A percentile compares a stretch with the other conserved stretches of the same genome.
phyloP scores from a whole-genome alignment of 495 filamentous ascomycete genomes.

The Staphylotrichum tortipilum region DNA sequence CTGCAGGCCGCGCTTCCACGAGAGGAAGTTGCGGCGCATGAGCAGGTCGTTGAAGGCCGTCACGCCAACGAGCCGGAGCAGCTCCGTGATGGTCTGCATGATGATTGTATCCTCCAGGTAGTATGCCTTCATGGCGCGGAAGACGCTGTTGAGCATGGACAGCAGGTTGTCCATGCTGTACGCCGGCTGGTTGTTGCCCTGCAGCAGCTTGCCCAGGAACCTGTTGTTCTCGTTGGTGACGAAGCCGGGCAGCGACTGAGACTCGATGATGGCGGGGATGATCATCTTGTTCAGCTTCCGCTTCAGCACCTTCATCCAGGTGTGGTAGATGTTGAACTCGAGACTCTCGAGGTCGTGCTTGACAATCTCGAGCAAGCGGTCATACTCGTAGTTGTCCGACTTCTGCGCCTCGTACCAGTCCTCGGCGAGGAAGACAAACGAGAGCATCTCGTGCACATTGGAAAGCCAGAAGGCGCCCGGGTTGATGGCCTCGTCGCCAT shows the following conservation, averaged over 20 bases:
- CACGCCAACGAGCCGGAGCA: constrained; percentile 87
- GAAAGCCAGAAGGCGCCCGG: constrained; percentile 98
- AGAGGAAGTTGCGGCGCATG: constrained; percentile 96
- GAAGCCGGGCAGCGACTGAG: constrained; percentile 94
- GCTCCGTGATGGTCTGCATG: constrained; percentile 88
- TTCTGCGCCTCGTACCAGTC: constrained; percentile 99
- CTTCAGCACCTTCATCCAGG: constrained; percentile 99
- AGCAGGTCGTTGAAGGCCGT: constrained; percentile 98
- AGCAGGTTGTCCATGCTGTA: constrained; percentile 99
- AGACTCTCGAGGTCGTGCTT: constrained; percentile 98
- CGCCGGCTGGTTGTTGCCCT: constrained; percentile 75
- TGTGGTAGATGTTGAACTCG: constrained; percentile 99
- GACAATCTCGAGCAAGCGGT: constrained; percentile 93
- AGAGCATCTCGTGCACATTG: constrained; percentile 99
- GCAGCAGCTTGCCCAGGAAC: constrained; percentile 93
- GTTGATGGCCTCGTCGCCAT: constrained; percentile 94
- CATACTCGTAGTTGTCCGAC: constrained; percentile 98
- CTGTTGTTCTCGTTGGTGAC: constrained; percentile 96
- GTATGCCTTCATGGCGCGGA: constrained; percentile 96
- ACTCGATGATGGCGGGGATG: constrained; percentile 97
- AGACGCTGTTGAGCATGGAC: constrained; percentile 92
- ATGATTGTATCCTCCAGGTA: constrained; percentile 94
- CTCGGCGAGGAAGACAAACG: constrained; percentile 97
- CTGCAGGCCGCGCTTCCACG: constrained; percentile 97
- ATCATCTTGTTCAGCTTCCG: constrained; percentile 99